Base-by-base conservation (phyloP, 768 basidiomycete species). In the Tylopilus felleus region DNA sequence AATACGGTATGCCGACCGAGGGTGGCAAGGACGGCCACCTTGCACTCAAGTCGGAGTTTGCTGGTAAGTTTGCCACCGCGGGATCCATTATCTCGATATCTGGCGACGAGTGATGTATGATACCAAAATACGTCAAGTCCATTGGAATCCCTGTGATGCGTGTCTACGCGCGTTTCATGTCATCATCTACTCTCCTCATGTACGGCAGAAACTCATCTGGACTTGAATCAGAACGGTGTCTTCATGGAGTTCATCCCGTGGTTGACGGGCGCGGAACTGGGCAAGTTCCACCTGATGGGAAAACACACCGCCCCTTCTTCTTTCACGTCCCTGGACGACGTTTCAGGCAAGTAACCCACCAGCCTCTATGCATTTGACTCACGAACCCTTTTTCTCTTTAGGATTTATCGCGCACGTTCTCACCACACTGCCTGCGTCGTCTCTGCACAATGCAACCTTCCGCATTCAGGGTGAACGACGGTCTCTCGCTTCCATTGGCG, bases 391-490 rank as follows among this genome's bases (percentile, higher is more conserved):
- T 5, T 31, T 35, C 16, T 35, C 16, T 45, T n/a, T 22, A 75
- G 74, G 73, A n/a, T 75, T 73, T 39, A 42, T 70, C 27, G 74
- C 65, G 17, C 58, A 75, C 43, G 47, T 63, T 47, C 64, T 75
- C 49, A 74, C 73, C 10, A 62, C 67, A 1, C 51, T 73, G 3
- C 65, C 71, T 1, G 35, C 56, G 0, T 49, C 57, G 14, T 55
- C 62, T 23, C 64, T 73, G 13, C 62, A 65, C 13, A 53, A 75
- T 48, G 60, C 51, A 3, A 66, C 66, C 6, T 71, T 74, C 61
- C 72, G 72, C 19, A 64, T 74, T 31, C 57, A 75, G 52, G 74
- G 74, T n/a, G 67, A 74, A 25, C 68, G 71, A 4, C 57, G 33
- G 5, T 62, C 64, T 10, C 59, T 72, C 7, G 47, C 58, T 19